Evolutionary conservation across 169 alveolate species (phyloP), one percentile per base, ranked within the genome.

Genomic region (Cryptosporidium viatorum): DNA sequence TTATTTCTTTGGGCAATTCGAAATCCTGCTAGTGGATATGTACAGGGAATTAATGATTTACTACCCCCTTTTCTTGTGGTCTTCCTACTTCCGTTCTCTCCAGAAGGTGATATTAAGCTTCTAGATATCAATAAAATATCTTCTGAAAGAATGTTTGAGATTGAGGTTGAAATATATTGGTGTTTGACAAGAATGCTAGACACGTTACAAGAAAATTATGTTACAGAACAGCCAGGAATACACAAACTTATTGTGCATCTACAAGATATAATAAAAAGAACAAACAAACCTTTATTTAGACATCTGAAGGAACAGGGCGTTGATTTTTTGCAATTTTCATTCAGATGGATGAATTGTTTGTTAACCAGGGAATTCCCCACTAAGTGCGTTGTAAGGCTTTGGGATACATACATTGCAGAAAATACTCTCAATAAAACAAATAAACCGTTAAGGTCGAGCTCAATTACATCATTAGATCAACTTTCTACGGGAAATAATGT

Each of bases 11-110:
- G 98, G 97, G 96, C 98, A 16, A 96, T 96, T 48, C 86, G 97
- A 74, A 95, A 97, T 92, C 99, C 99, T 14, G 98, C 98, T 3
- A 93, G 97, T 84, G 98, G 99, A 58, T 97, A 97, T 91, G 99
- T 97, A 5, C 98, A 96, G 93, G 99, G 99, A 39, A 95, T 97
- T 43, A 97, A 97, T 86, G 99, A 97, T 85, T 85, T 97, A 65
- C 84, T 93, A 92, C 93, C 93, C 85, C 97, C 96, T 86, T 94
- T 96, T 85, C 92, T 94, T 84, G 85, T 87, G 58, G 96, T 93
- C 58, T 85, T 92, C 85, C 85, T 93, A 71, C 70, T 70, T 84
- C 95, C 84, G 33, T 70, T 69, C 26, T 75, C 69, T 84, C 69
- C 92, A 59, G 48, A 84, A n/a, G 73, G 84, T 33, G 52, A 55